Evolutionary conservation across 176 grass and related monocot genomes (phyloP), one percentile per base, ranked within the genome.

Genomic region (Phragmites australis): DNA sequence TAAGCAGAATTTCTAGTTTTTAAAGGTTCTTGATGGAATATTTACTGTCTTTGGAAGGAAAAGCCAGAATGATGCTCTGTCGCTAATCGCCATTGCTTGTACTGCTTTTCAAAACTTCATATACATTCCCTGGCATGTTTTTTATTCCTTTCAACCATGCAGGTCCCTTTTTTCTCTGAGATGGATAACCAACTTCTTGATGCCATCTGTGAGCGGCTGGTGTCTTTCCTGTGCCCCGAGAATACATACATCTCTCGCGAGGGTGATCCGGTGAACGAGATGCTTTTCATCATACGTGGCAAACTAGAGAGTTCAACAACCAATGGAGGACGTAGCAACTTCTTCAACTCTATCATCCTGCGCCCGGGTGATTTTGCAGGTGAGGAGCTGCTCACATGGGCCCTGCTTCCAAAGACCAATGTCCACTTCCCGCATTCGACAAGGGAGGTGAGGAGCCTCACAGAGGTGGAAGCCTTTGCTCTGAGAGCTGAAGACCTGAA

Each of bases 91-190:
- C 17, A 43, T 23, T 68, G 40, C 57, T 22, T 65, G 17, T 15
- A 16, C 27, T 48, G 21, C 30, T 44, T 67, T 6, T 72, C 57
- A n/a, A 58, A 52, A 68, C 12, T 74, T 22, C 8, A 48, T 81
- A 22, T 68, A 14, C 2, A 21, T 62, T 62, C 42, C 16, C 8
- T 62, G 21, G 15, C 14, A 37, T 1, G 70, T 13, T 63, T 81
- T 30, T 81, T 11, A 60, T 60, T 52, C 55, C 45, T 74, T 43
- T 50, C 18, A 23, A 16, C 21, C 59, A 74, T 90, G 84, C 81
- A 97, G 94, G 94, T 97, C 25, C 94, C 89, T 17, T 97, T 97
- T 67, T 97, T 97, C 46, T 88, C 94, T 17, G 82, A 97, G 80
- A 97, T 97, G 94, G 94, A 97, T 27, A 57, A 89, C 53, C 94